Conservation (phyloP, 2,329 filamentous ascomycete species). For the Verticillium albo-atrum region DNA sequence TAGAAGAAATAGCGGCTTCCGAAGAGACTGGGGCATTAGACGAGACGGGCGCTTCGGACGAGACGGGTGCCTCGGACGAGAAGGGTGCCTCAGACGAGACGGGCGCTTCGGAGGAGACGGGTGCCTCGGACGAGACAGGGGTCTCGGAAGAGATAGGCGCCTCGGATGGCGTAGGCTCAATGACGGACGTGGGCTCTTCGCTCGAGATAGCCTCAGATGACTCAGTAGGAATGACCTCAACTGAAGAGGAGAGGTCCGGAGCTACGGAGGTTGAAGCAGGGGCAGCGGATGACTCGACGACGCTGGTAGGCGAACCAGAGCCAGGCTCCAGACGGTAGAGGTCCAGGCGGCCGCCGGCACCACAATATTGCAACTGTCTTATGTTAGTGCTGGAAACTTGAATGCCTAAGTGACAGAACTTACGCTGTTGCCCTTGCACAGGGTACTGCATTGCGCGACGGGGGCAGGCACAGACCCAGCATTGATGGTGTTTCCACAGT, state of each 20-base stretch:
- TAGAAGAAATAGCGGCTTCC: not conserved
- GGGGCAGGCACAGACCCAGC: constrained; percentile 10
- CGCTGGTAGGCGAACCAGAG: not conserved
- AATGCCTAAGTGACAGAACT: not conserved
- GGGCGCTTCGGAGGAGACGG: not conserved
- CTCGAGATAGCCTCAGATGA: not conserved
- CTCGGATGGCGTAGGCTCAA: not conserved
- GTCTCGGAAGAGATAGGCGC: not conserved
- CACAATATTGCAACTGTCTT: constrained; percentile 10
- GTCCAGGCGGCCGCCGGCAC: constrained; percentile 8
- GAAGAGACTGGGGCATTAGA: not conserved
- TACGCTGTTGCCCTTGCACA: constrained; percentile 14
- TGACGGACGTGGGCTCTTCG: not conserved
- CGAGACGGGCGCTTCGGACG: not conserved
- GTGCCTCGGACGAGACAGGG: not conserved
- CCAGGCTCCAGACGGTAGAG: constrained; percentile 4
- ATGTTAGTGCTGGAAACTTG: not conserved
- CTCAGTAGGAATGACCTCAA: not conserved
- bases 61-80: not conserved
- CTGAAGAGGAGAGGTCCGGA: not conserved
- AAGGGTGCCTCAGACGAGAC: not conserved
- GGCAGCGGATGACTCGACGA: not conserved
- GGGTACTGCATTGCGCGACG: constrained; percentile 14
- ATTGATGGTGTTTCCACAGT: constrained; percentile 15
- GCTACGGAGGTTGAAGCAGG: not conserved